Base-by-base conservation (phyloP, 2,329 filamentous ascomycete species). In the Cercospora sesami region DNA sequence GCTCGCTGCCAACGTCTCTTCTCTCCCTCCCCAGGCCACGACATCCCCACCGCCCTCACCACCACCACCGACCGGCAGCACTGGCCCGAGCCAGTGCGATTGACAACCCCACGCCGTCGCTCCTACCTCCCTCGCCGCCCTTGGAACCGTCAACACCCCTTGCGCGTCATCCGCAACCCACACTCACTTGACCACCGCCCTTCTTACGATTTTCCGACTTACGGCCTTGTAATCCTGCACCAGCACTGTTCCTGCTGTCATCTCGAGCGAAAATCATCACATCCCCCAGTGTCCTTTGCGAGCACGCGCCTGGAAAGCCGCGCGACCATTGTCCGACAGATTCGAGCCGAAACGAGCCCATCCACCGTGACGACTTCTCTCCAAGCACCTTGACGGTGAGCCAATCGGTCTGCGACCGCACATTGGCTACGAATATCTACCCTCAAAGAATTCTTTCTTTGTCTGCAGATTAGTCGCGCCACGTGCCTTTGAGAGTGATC, bases 201-300 rank as follows among this genome's bases (percentile, higher is more conserved):
- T 68, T 62, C 63, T 68, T 12, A 69, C 69, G 69, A 68, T 60
- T 66, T 57, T 57, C 67, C 65, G 65, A 71, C 67, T 67, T 66
- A 72, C 71, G 71, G 69, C 71, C 71, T 69, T 68, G 58, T 72
- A 72, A 72, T 72, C 18, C 64, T 67, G 60, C 66, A 55, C 33
- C 36, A 58, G 28, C 67, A 21, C 60, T 57, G 21, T 64, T 60
- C 63, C 67, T 53, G 62, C 57, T 64, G 64, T 64, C 64, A 60
- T 28, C 61, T 12, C 57, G 39, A 60, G 39, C 30, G 60, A 53
- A 63, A 28, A 30, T 30, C 10, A 31, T 8, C 18, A 16, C 39
- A 21, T 6, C 51, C 7, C 57, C 64, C 55, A 53, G 64, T 63
- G 63, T 65, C 66, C 58, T 62, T 57, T 65, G 62, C 33, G 63